phyloP scores from a whole-genome alignment of 148 eudicot genomes.

The Silene latifolia region DNA sequence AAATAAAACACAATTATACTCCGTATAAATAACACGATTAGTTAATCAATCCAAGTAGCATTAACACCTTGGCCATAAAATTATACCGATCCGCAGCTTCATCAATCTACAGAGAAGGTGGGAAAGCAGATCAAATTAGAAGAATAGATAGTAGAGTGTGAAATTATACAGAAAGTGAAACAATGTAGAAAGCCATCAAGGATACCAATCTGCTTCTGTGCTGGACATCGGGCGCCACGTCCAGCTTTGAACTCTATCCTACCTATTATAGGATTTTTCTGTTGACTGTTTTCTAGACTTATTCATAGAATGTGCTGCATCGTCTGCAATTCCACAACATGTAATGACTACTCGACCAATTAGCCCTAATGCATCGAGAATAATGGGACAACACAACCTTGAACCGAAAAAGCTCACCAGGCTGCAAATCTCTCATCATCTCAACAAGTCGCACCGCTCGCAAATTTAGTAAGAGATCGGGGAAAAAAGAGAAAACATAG shows the following conservation, averaged over 20 bases:
- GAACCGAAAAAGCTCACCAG: no score
- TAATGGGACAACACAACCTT: no score
- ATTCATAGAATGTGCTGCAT: slow-evolving; percentile 82
- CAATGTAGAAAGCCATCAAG: neutral
- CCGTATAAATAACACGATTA: neutral
- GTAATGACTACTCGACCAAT: no score
- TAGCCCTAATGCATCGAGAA: no score
- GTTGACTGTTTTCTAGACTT: slow-evolving; percentile 80
- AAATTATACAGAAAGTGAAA: neutral
- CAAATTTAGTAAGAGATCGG: no score
- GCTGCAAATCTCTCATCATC: no score
- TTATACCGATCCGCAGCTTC: slow-evolving; percentile 80
- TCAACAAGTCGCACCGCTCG: no score
- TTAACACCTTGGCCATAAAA: slow-evolving; percentile 86
- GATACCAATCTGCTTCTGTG: slow-evolving; percentile 51
- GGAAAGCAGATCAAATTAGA: neutral
- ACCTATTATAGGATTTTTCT: slow-evolving; percentile 83
- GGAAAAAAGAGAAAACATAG: no score
- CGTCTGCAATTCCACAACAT: slow-evolving; percentile 42
- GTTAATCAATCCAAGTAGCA: slow-evolving; percentile 78
- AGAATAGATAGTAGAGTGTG: neutral
- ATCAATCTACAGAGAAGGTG: slow-evolving; percentile 56
- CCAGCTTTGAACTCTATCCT: slow-evolving; percentile 93
- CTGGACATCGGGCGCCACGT: slow-evolving; percentile 90
- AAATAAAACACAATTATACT: no score